Base-by-base conservation (phyloP, 805 yeast genomes). In the Candida stauntonica region DNA sequence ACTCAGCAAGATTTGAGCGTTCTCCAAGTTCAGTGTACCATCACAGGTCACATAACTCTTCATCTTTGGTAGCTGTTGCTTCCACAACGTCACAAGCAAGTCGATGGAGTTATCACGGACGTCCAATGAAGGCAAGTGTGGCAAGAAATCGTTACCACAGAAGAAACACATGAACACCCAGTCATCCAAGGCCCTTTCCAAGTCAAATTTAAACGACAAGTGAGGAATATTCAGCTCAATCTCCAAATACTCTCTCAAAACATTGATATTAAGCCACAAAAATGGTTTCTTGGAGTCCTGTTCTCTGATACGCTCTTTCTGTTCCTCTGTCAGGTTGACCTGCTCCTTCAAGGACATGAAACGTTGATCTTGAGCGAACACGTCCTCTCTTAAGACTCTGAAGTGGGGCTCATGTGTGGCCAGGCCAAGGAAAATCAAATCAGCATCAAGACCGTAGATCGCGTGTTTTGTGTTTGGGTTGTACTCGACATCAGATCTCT, bases 141-240 rank as follows among this genome's bases (percentile, higher is more conserved):
- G 99, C 54, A 93, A 67, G 72, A 93, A 93, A 77, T 93, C 99
- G 58, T 93, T 93, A 62, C 99, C 99, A 47, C 91, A 94, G 58
- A 93, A 93, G 68, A 93, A 93, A 73, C 98, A 91, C 89, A 93
- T 83, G 51, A 93, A 93, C 13, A 93, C 87, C 99, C 99, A 93
- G 63, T 93, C 99, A 58, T 93, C 99, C 45, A 93, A 81, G 2
- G 98, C 97, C 42, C 99, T 72, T 64, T 93, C 99, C 38, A 89
- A 61, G 58, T 93, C 97, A 63, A 82, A 88, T 16, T 77, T 73
- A 54, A 85, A 81, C 2, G 86, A 74, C 15, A 82, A 56, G 28
- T 80, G 71, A 4, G 88, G 86, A 20, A 84, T 77, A 40, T 68
- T 70, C 34, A 93, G 70, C 62, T 93, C 99, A 12, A 84, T 77